Evolutionary conservation across 169 alveolate genomes (phyloP).

Genomic region (Eimeria sp.): DNA sequence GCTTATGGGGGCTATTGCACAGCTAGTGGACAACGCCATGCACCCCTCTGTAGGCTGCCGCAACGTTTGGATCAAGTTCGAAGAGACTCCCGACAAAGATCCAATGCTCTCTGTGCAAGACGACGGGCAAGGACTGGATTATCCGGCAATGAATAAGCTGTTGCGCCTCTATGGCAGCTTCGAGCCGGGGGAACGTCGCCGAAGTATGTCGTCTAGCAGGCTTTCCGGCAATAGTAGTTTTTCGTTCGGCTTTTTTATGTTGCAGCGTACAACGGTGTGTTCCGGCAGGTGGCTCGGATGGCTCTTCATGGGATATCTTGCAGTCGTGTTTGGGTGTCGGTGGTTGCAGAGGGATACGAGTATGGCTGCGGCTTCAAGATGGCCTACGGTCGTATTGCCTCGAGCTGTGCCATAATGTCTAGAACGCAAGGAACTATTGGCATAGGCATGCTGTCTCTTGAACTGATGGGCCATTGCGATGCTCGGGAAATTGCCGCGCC

Average conservation of each 20-base stretch:
- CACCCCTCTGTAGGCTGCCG: constrained; percentile 82
- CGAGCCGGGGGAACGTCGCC: constrained; percentile 82
- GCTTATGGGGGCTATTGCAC: constrained; percentile 81
- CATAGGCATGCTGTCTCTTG: constrained; percentile 93
- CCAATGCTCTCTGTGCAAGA: constrained; percentile 82
- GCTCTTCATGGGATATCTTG: background rate
- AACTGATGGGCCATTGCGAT: constrained; percentile 86
- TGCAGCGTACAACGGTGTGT: background rate
- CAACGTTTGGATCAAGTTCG: constrained; percentile 72
- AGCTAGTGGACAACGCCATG: constrained; percentile 81
- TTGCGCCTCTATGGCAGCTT: constrained; percentile 82
- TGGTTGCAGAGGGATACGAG: constrained; percentile 83
- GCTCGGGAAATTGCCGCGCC: constrained; percentile 83
- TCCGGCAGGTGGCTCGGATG: background rate
- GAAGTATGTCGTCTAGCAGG: constrained; percentile 42
- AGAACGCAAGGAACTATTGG: constrained; percentile 93
- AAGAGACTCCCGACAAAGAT: constrained; percentile 82
- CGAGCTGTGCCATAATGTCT: constrained; percentile 94
- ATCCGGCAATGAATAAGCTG: constrained; percentile 83
- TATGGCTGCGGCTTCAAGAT: constrained; percentile 95
- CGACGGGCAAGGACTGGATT: constrained; percentile 82
- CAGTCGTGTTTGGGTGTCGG: background rate
- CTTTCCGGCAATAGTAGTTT: background rate
- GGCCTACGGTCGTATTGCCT: constrained; percentile 93
- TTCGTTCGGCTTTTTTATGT: background rate